phyloP scores from a whole-genome alignment of 257 asterid genomes.

The Perilla frutescens region DNA sequence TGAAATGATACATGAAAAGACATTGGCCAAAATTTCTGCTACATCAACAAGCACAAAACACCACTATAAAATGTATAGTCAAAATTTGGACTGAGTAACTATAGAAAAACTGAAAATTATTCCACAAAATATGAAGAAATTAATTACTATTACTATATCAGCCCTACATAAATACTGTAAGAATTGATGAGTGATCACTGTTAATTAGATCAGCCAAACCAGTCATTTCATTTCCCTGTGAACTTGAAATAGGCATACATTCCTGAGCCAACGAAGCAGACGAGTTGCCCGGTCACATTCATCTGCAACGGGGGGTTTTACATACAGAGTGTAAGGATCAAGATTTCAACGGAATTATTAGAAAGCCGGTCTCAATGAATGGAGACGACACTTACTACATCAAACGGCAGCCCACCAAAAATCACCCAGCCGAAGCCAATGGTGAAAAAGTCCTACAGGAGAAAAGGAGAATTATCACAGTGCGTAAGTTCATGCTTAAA shows the following conservation, averaged over 20 bases:
- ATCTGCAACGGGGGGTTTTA: constrained; percentile 53
- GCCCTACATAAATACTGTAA: too few species aligned
- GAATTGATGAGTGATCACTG: too few species aligned
- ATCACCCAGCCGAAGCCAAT: constrained; percentile 79
- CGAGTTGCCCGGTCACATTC: constrained; percentile 76
- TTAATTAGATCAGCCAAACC: too few species aligned
- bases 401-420: constrained; percentile 95
- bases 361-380: background rate
- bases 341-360: background rate
- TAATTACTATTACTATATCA: too few species aligned
- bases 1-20: too few species aligned
- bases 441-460: constrained; percentile 84
- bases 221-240: constrained; percentile 53
- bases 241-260: constrained; percentile 77
- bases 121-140: too few species aligned
- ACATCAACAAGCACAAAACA: too few species aligned
- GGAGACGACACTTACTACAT: constrained; percentile 58
- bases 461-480: background rate
- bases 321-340: background rate
- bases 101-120: too few species aligned
- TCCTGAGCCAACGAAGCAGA: constrained; percentile 83
- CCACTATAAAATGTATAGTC: too few species aligned
- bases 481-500: too few species aligned
- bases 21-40: too few species aligned
- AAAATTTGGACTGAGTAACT: too few species aligned